Conservation (phyloP, 768 basidiomycete genomes). For the Termitomyces sp. region DNA sequence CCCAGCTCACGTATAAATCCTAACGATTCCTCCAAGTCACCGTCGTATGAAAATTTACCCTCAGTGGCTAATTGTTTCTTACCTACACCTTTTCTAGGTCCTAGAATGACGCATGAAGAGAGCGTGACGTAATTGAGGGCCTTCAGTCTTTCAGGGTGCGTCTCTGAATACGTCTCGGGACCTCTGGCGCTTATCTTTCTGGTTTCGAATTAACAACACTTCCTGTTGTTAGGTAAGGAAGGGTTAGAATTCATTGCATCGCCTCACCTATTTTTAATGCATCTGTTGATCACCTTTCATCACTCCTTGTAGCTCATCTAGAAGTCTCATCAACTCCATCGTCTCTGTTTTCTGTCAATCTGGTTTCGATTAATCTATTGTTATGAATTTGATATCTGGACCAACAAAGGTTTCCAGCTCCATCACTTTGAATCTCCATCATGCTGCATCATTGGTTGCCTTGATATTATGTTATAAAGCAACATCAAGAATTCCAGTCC, state of each 20-base stretch:
- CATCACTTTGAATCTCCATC: background rate
- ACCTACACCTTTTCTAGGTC: slow-evolving; percentile 31
- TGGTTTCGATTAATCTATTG: slow-evolving; percentile 7
- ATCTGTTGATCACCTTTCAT: slow-evolving; percentile 19
- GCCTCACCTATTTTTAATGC: background rate
- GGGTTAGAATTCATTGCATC: slow-evolving; percentile 5
- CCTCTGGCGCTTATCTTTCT: background rate
- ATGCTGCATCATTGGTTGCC: background rate
- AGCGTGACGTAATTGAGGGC: slow-evolving; percentile 8
- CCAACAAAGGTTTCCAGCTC: background rate
- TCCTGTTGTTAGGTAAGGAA: slow-evolving; percentile 2
- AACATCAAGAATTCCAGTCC: background rate
- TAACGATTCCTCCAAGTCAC: slow-evolving; percentile 14
- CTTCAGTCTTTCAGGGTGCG: slow-evolving; percentile 15
- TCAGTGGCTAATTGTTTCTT: slow-evolving; percentile 38
- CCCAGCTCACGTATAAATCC: slow-evolving; percentile 7
- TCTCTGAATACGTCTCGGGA: background rate
- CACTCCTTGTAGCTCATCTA: slow-evolving; percentile 28
- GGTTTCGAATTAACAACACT: background rate
- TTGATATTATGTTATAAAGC: background rate
- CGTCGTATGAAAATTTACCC: slow-evolving; percentile 36
- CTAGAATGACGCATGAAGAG: slow-evolving; percentile 18
- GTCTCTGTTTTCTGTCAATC: slow-evolving; percentile 5
- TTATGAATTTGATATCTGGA: background rate
- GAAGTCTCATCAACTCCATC: slow-evolving; percentile 15